Evolutionary conservation across 306 rosid species (phyloP), one percentile per base, ranked within the genome.

Genomic region (Psophocarpus tetragonolobus): DNA sequence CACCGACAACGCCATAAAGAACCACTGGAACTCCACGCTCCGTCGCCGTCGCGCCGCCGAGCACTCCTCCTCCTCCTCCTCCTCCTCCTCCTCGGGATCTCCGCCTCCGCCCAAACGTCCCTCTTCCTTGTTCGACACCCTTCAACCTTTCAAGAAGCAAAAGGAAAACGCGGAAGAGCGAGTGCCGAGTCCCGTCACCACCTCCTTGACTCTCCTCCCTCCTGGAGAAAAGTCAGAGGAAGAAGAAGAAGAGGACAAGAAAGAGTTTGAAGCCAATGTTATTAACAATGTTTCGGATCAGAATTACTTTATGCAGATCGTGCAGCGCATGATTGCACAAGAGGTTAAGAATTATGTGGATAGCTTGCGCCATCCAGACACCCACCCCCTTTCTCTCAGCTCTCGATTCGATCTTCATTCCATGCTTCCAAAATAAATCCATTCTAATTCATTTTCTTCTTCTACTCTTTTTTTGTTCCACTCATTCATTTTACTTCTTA

Each of bases 1-100:
- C 0, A 90, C 98, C 1, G 98, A 92, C 63, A 95, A 95, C 84
- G 94, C 97, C 20, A 92, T 95, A 7, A 95, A 94, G 78, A 95
- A 95, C 29, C 98, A 92, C 84, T 95, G 98, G 98, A 95, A 95
- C 70, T 91, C 98, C 30, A 89, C 97, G 4, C 93, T 95, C 35
- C 93, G 95, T 21, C 94, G 93, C 35, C 81, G 87, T 1, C 76
- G 87, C 1, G 47, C 23, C 2, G 58, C 50, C 30, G 80, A 81
- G 6, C n/a, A 7, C 8, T 80, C 4, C 35, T 5, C 15, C 13
- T 0, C 33, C 76, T 57, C 72, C 53, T 17, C 81, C 62, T 23
- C 6, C 14, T 1, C n/a, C n/a, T n/a, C 33, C 76, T 57, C 72
- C 53, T 17, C 81, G 0, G 32, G n/a, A 3, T 0, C 62, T 23